Conservation (phyloP, 1,284 basidiomycete genomes). For the Pterulicium gracile region DNA sequence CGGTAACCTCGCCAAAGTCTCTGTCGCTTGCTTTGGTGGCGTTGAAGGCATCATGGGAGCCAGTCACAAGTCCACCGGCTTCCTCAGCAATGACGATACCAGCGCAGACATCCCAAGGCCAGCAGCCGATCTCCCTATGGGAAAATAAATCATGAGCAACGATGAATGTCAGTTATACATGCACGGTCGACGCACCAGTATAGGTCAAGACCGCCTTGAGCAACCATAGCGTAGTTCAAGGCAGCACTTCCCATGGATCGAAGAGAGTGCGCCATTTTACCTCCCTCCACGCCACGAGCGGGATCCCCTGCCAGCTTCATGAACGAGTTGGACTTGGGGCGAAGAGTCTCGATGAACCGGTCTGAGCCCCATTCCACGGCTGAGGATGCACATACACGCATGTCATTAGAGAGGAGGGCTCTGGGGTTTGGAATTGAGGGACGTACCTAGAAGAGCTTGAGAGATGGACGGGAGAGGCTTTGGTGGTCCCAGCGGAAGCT, state of each 20-base stretch:
- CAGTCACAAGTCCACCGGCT: slow-evolving; percentile 74
- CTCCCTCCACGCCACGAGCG: slow-evolving; percentile 50
- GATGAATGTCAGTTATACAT: background rate
- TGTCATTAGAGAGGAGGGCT: no score
- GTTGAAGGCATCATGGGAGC: slow-evolving; percentile 44
- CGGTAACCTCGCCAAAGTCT: slow-evolving; percentile 44
- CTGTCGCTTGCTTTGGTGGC: slow-evolving; percentile 20
- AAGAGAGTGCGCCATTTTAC: slow-evolving; percentile 82
- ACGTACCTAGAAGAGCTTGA: slow-evolving; percentile 66
- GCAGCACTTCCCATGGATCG: slow-evolving; percentile 81
- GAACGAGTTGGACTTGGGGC: slow-evolving; percentile 65
- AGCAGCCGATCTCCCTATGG: slow-evolving; percentile 83
- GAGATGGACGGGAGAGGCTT: slow-evolving; percentile 67
- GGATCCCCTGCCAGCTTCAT: slow-evolving; percentile 70
- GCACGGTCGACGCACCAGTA: slow-evolving; percentile 54
- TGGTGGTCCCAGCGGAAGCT: slow-evolving; percentile 59
- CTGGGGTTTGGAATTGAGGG: no score
- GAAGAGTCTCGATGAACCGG: slow-evolving; percentile 46
- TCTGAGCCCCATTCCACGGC: slow-evolving; percentile 93
- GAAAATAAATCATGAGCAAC: background rate
- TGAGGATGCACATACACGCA: no score
- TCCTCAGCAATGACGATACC: slow-evolving; percentile 91
- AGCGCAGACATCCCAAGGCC: slow-evolving; percentile 91
- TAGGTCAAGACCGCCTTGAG: slow-evolving; percentile 75
- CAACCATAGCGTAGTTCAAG: slow-evolving; percentile 75